These are phyloP conservation scores for Juncus inflexus DNA, from an alignment of 176 grass and related monocot species.

Conservation along the genomic window DNA sequence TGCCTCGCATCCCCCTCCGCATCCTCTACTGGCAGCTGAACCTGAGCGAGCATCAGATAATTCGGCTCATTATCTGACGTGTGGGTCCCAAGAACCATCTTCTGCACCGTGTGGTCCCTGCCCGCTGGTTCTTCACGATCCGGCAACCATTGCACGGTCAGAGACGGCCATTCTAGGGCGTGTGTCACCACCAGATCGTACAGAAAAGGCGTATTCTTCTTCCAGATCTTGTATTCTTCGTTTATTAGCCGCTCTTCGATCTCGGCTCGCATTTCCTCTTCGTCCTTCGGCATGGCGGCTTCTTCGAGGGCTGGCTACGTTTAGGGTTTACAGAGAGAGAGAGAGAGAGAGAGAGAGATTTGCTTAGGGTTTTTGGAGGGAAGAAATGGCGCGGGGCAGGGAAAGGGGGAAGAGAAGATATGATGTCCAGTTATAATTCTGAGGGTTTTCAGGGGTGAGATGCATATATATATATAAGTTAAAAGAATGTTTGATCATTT, in stretches of 20 bases:
- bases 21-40: slow-evolving; percentile 80
- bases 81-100: slow-evolving; percentile 89
- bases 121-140: slow-evolving; percentile 67
- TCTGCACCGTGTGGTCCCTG: slow-evolving; percentile 90
- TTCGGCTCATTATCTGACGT: slow-evolving; percentile 94
- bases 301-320: slow-evolving; percentile 6
- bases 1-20: slow-evolving; percentile 69
- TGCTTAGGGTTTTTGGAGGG: background rate
- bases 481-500: too few relatives aligned
- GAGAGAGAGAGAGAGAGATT: slow-evolving; percentile 11
- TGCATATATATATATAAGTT: too few relatives aligned
- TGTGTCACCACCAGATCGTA: slow-evolving; percentile 97
- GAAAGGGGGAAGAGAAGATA: background rate
- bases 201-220: slow-evolving; percentile 96
- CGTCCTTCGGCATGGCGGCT: slow-evolving; percentile 61
- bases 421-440: too few relatives aligned
- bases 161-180: slow-evolving; percentile 91
- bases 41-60: slow-evolving; percentile 90
- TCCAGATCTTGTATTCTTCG: slow-evolving; percentile 99
- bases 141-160: slow-evolving; percentile 94
- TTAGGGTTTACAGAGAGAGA: slow-evolving; percentile 34
- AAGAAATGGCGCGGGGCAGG: slow-evolving; percentile 44
- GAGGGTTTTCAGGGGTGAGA: too few relatives aligned
- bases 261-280: slow-evolving; percentile 75
- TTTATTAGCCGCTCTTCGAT: slow-evolving; percentile 83